Conservation (phyloP, 805 yeast species). For the Martiniozyma abietophila region DNA sequence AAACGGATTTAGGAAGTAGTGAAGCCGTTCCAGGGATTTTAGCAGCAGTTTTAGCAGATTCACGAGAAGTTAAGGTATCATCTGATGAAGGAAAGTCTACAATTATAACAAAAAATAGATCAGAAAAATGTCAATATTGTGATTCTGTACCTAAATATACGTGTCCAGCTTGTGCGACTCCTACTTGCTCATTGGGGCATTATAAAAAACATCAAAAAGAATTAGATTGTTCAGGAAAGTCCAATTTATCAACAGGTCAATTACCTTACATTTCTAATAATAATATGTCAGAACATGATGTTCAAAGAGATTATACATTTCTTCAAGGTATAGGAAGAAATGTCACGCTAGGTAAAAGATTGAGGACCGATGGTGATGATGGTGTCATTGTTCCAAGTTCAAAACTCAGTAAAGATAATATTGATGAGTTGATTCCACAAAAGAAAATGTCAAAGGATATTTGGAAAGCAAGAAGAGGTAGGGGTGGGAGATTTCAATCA, state of each 20-base stretch:
- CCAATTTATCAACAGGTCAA: constrained; percentile 34
- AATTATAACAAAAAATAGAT: neutral
- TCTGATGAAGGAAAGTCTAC: too few species aligned
- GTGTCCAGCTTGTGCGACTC: constrained; percentile 68
- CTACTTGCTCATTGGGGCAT: constrained; percentile 66
- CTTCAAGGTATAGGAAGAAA: constrained; percentile 50
- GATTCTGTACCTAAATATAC: constrained; percentile 50
- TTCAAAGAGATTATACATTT: constrained; percentile 81
- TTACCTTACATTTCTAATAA: constrained; percentile 39
- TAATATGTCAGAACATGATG: constrained; percentile 37
- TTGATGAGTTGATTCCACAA: constrained; percentile 21
- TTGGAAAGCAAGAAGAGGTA: constrained; percentile 51
- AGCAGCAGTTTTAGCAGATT: too few species aligned
- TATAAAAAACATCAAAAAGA: constrained; percentile 59
- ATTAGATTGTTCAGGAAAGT: constrained; percentile 55
- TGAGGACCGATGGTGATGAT: constrained; percentile 22
- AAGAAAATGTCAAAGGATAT: constrained; percentile 30
- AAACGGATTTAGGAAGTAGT: neutral
- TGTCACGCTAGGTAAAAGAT: constrained; percentile 44
- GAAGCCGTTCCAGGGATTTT: too few species aligned
- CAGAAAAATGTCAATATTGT: constrained; percentile 15
- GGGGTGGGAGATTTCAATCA: constrained; percentile 35
- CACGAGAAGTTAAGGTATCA: too few species aligned
- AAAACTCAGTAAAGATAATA: constrained; percentile 3
- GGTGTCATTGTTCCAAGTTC: constrained; percentile 31